Evolutionary conservation across 805 yeast genomes (phyloP).

Genomic region (Lipomyces oligophaga): DNA sequence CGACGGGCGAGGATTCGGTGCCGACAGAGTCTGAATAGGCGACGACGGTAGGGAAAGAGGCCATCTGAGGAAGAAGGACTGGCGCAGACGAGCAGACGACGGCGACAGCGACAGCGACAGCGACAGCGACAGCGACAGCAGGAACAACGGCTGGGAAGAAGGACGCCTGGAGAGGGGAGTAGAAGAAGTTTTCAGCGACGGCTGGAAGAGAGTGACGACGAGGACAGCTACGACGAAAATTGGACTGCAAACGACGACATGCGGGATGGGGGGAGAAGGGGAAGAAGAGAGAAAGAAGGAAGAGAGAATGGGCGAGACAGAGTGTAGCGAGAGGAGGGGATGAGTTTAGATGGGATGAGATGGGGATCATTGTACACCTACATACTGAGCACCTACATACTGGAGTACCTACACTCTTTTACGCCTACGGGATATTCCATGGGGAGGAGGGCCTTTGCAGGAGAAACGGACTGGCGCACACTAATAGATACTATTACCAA

Average conservation of each 20-base stretch:
- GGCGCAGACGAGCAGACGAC: constrained; percentile 1
- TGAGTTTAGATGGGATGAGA: not conserved
- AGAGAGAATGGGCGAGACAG: not conserved
- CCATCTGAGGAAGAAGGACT: constrained; percentile 1
- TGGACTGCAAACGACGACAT: no score
- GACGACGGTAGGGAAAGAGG: constrained; percentile 17
- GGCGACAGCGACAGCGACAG: constrained; percentile 1
- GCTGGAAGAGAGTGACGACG: no score
- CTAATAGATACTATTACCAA: no score
- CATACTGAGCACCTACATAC: no score
- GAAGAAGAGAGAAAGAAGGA: not conserved
- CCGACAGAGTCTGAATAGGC: constrained; percentile 27
- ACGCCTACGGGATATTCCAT: not conserved
- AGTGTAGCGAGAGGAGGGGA: not conserved
- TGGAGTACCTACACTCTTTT: no score
- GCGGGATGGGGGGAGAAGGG: not conserved
- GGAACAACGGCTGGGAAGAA: not conserved
- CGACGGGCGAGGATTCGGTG: constrained; percentile 17
- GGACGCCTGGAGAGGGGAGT: not conserved
- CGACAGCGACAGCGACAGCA: not conserved
- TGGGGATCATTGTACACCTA: no score
- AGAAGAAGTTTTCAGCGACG: no score
- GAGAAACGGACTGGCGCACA: no score
- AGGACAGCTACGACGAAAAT: no score
- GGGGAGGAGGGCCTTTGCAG: not conserved